These are phyloP conservation scores for Pythium sukuiense DNA, from an alignment of 352 stramenopile species.

Conservation along the genomic window DNA sequence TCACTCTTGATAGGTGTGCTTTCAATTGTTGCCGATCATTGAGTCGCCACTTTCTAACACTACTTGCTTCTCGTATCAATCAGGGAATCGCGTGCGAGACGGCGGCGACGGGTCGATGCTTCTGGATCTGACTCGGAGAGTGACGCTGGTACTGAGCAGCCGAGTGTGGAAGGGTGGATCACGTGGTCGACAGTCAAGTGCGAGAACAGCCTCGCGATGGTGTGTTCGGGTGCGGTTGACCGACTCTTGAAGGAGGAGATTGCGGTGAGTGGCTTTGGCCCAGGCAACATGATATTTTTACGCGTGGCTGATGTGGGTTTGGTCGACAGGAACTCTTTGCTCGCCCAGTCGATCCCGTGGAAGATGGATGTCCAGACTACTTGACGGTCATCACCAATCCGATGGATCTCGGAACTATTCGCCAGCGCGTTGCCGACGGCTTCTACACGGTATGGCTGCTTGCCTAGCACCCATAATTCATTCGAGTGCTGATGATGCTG, in stretches of 20 bases:
- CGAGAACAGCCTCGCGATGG: constrained; percentile 38
- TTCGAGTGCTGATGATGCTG: too few relatives aligned
- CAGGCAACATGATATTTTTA: not conserved
- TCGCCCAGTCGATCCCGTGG: constrained; percentile 77
- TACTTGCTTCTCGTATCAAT: not conserved
- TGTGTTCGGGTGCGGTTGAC: constrained; percentile 65
- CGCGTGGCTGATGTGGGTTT: not conserved
- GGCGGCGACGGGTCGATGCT: constrained; percentile 43
- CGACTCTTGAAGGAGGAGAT: constrained; percentile 75
- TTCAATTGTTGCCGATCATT: not conserved
- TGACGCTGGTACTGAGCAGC: constrained; percentile 15
- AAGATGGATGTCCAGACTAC: constrained; percentile 85
- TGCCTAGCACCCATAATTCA: too few relatives aligned
- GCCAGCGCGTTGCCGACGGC: constrained; percentile 45
- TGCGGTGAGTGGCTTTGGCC: constrained; percentile 38
- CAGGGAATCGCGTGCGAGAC: constrained; percentile 66
- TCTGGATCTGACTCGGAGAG: constrained; percentile 56
- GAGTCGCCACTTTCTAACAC: not conserved
- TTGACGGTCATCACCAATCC: constrained; percentile 77
- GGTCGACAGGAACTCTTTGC: constrained; percentile 70
- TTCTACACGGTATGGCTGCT: constrained; percentile 57
- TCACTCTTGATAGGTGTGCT: constrained; percentile 61
- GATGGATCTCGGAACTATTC: constrained; percentile 88
- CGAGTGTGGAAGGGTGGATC: constrained; percentile 55
- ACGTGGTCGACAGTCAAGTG: constrained; percentile 67